Conservation (phyloP, 1,284 basidiomycete species). For the Trichosporon coremiiforme region DNA sequence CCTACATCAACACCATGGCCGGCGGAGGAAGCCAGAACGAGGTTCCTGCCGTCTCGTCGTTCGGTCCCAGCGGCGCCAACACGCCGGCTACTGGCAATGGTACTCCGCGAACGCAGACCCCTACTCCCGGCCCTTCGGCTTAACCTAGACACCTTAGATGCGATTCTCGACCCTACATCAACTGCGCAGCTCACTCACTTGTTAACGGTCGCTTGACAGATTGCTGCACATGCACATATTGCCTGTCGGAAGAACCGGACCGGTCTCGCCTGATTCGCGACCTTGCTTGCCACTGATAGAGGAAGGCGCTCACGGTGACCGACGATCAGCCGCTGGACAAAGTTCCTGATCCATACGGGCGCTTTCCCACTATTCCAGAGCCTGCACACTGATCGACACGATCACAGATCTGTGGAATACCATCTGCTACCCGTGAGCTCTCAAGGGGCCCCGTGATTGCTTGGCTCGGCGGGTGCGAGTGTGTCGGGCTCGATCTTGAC, state of each 20-base stretch:
- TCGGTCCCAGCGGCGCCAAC: constrained; percentile 42
- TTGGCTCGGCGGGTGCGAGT: not conserved
- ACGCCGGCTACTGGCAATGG: constrained; percentile 32
- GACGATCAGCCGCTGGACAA: not conserved
- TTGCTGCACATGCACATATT: no score
- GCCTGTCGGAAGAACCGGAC: not conserved
- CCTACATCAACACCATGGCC: constrained; percentile 54
- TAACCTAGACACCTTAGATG: constrained; percentile 13
- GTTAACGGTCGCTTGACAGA: not conserved
- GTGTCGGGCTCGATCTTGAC: no score
- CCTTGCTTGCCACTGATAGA: not conserved
- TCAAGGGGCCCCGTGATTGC: not conserved
- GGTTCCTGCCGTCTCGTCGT: constrained; percentile 42
- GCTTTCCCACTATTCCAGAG: not conserved
- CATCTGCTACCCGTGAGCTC: not conserved
- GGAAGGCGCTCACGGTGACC: not conserved
- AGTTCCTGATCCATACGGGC: not conserved
- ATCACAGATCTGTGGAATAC: not conserved
- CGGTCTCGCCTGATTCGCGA: not conserved
- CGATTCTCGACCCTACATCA: not conserved
- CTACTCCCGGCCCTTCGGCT: constrained; percentile 15
- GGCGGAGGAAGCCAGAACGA: constrained; percentile 50
- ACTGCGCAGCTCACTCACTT: not conserved
- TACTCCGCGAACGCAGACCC: constrained; percentile 26
- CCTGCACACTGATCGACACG: not conserved